Evolutionary conservation across 257 asterid species (phyloP).

Genomic region (Jasminum sambac): DNA sequence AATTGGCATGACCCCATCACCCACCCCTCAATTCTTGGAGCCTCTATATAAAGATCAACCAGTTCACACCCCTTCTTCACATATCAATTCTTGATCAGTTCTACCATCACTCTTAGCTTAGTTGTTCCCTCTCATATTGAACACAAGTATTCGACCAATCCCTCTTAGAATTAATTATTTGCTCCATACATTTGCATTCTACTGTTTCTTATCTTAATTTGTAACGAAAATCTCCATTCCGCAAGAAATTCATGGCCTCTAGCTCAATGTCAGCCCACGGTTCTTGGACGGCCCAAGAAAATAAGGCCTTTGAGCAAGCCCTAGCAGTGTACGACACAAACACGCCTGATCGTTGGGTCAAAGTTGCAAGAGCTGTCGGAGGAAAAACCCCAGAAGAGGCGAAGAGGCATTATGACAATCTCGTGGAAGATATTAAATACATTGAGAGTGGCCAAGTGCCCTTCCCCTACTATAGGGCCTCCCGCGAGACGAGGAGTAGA

Average conservation of each 20-base stretch:
- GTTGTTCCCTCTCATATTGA: not conserved
- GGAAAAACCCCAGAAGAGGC: slow-evolving; percentile 45
- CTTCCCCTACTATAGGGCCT: slow-evolving; percentile 37
- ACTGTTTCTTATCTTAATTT: not conserved
- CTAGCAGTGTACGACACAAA: slow-evolving; percentile 34
- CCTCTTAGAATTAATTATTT: not conserved
- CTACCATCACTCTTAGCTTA: not conserved
- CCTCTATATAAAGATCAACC: slow-evolving; percentile 41
- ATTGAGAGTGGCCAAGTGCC: slow-evolving; percentile 47
- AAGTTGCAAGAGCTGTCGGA: slow-evolving; percentile 34
- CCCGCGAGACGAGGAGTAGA: slow-evolving; percentile 8
- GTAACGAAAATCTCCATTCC: not conserved
- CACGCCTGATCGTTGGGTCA: slow-evolving; percentile 42
- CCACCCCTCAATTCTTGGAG: slow-evolving; percentile 11
- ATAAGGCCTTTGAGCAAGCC: slow-evolving; percentile 47
- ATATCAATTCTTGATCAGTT: slow-evolving; percentile 10
- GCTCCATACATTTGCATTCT: not conserved
- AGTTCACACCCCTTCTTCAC: slow-evolving; percentile 19
- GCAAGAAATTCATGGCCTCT: slow-evolving; percentile 15
- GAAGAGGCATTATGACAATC: slow-evolving; percentile 42
- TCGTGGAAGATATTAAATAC: slow-evolving; percentile 39
- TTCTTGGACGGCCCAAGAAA: slow-evolving; percentile 39
- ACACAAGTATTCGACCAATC: not conserved
- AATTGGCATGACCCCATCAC: slow-evolving; percentile 29
- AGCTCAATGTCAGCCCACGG: slow-evolving; percentile 24